Evolutionary conservation across 768 basidiomycete species (phyloP), one percentile per base, ranked within the genome.

Genomic region (Kwoniella botswanensis): DNA sequence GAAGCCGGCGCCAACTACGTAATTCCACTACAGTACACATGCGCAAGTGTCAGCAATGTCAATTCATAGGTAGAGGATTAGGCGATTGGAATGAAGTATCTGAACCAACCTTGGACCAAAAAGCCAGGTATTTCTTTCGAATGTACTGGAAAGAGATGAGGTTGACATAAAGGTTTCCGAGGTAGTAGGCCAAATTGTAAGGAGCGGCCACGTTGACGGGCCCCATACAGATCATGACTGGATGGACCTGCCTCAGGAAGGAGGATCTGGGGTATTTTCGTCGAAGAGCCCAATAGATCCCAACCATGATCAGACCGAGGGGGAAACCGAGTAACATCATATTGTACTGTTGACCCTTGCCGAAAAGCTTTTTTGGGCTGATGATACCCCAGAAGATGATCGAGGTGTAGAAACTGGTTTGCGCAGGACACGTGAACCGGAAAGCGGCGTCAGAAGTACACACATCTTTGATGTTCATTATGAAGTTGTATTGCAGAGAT

Each of bases 261-360:
- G 18, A 26, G 18, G 61, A 59, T 15, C 50, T 11, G 5, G 71
- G 71, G 71, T 65, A 73, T 21, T 42, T 43, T 4, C 50, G 26
- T n/a, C 53, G 35, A 15, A 64, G 26, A 29, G n/a, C 62, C 69
- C 69, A 70, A 35, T 62, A 69, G n/a, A 56, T 21, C 12, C 46
- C 67, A 43, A 70, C 43, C 61, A 89, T 85, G 68, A 91, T 58
- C 17, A 89, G 87, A 62, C 93, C 93, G 70, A 92, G 82, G 66
- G 89, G 85, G 87, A 93, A 92, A 86, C 91, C 92, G 82, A 88
- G 90, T 2, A 86, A 77, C n/a, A 92, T 86, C 17, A 85, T 88
- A 71, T 78, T 86, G 86, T 85, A 86, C 18, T 82, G 79, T 13
- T 76, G 76, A 22, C 80, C 83, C 0, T 68, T 42, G 6, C 82